These are phyloP conservation scores for Aspergillus egyptiacus DNA, from an alignment of 495 filamentous ascomycete species.

Conservation along the genomic window DNA sequence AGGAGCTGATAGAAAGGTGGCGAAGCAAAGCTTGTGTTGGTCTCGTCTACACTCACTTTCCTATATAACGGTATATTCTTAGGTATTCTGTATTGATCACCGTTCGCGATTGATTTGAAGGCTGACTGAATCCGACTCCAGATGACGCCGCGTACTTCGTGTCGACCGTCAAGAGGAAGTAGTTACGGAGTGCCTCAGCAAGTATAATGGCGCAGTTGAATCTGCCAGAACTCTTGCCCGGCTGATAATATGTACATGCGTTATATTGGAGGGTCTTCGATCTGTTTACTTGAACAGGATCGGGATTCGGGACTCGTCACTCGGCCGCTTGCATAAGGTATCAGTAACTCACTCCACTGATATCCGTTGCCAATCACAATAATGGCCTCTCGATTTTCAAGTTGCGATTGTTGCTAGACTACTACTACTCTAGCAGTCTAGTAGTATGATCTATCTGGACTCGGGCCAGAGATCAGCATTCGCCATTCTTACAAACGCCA, in stretches of 20 bases:
- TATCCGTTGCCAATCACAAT: slow-evolving; percentile 6
- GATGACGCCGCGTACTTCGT: background rate
- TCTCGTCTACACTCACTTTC: no score
- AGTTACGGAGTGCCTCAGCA: background rate
- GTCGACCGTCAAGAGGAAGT: background rate
- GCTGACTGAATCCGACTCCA: background rate
- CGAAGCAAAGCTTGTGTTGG: slow-evolving; percentile 12
- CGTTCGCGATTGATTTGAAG: no score
- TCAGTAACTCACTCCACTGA: slow-evolving; percentile 5
- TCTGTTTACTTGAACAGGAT: slow-evolving; percentile 13
- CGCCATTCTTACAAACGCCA: no score
- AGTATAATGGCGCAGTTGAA: background rate
- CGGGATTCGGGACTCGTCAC: slow-evolving; percentile 9
- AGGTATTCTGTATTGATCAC: background rate
- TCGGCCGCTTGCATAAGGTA: slow-evolving; percentile 8
- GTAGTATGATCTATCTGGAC: no score
- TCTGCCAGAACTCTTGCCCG: background rate
- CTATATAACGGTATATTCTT: background rate
- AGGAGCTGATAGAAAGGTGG: slow-evolving; percentile 2
- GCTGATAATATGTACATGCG: background rate
- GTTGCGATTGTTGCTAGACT: background rate
- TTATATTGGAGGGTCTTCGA: slow-evolving; percentile 5
- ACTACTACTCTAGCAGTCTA: no score
- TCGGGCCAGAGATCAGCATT: slow-evolving; percentile 7
- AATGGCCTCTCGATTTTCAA: slow-evolving; percentile 3